Conservation (phyloP, 129 eudicot species). For the Artemisia annua region DNA sequence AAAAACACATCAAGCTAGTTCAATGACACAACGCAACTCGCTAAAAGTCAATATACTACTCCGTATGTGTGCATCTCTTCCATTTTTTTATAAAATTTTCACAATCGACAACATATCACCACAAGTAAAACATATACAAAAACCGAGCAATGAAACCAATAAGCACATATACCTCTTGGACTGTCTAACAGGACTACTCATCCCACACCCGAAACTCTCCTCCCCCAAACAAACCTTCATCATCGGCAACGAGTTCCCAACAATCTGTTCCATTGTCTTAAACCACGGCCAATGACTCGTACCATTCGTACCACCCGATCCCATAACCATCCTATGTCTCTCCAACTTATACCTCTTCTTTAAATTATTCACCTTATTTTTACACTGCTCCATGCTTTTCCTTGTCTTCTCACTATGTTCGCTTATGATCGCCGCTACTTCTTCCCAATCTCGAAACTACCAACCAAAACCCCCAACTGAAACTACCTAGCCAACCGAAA, state of each 20-base stretch:
- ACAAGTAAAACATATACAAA: not conserved
- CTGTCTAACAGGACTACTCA: conserved; percentile 50
- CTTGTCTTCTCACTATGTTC: conserved; percentile 77
- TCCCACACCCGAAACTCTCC: conserved; percentile 53
- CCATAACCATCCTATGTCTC: conserved; percentile 65
- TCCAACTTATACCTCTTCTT: conserved; percentile 93
- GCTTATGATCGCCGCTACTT: conserved; percentile 72
- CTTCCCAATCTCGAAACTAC: conserved; percentile 98
- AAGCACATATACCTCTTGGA: conserved; percentile 59
- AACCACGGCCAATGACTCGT: conserved; percentile 96
- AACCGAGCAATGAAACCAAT: not conserved
- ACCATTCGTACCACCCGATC: conserved; percentile 43
- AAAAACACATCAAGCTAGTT: too few relatives aligned
- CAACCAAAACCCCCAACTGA: too few relatives aligned
- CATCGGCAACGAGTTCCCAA: conserved; percentile 57
- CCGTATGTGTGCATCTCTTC: not conserved
- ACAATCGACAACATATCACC: not conserved
- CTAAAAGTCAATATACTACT: too few relatives aligned
- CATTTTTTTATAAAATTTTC: not conserved
- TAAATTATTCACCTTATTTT: conserved; percentile 95
- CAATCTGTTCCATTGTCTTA: conserved; percentile 89
- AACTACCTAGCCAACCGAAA: too few relatives aligned
- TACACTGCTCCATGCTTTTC: conserved; percentile 95
- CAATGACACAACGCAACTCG: too few relatives aligned
- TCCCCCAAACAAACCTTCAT: conserved; percentile 59